Evolutionary conservation across 1,284 basidiomycete species (phyloP), one percentile per base, ranked within the genome.

Genomic region (Boletus semigastroideus): DNA sequence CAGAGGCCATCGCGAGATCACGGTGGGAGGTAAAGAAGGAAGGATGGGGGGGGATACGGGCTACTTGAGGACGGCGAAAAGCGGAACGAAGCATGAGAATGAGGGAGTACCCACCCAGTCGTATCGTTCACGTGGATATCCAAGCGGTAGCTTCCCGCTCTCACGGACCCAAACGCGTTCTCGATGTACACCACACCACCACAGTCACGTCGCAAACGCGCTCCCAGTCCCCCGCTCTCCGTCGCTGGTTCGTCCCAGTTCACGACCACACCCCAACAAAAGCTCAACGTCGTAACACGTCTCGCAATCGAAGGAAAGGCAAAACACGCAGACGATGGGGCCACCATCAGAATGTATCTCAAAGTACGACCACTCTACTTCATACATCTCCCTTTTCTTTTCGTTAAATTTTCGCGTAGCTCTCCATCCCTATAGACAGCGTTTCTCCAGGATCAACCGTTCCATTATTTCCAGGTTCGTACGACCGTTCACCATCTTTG

Each of bases 391-490:
- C 38, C 2, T 6, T 28, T 19, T 44, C 37, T 46, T 51, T 62
- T 14, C 25, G 25, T 25, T 25, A 25, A 55, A 53, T 50, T 3
- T 13, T 16, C 36, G 16, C 30, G 45, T 60, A 90, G 88, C 77
- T 91, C 53, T 76, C 84, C 22, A 59, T 91, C 17, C 86, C 87
- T 20, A 61, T 83, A 52, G 86, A 90, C 46, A 78, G 68, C 53
- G 72, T 84, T 12, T 75, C 74, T 17, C 83, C 86, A 19, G 86
- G 85, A 34, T 77, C 80, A 14, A 83, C 84, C 3, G 74, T 90
- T 40, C 79, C 86, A 10, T 69, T 91, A 9, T 90, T 91, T 64
- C 82, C 84, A 60, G 87, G 87, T n/a, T n/a, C n/a, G n/a, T 85
- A 56, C 51, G 75, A 19, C 38, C 38, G 31, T 54, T 22, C 53